These are phyloP conservation scores for Eurotiales sp. DNA, from an alignment of 2,329 filamentous ascomycete species.

Conservation along the genomic window DNA sequence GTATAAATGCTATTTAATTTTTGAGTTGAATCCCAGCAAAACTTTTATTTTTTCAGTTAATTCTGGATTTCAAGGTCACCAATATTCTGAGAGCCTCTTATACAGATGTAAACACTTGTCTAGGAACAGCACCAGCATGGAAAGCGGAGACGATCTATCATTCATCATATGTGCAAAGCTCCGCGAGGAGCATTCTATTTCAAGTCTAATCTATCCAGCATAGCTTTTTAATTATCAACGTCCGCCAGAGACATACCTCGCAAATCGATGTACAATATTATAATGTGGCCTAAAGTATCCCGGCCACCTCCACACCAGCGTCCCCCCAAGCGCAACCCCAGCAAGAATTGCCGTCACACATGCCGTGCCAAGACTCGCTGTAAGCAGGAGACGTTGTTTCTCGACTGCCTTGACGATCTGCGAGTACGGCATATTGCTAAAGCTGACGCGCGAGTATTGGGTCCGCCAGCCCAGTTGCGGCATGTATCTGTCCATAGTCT, in stretches of 20 bases:
- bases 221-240: background rate
- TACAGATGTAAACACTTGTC: no score
- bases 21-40: no score
- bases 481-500: slow-evolving; percentile 70
- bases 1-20: no score
- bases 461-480: slow-evolving; percentile 83
- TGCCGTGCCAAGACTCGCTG: slow-evolving; percentile 31
- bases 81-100: no score
- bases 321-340: slow-evolving; percentile 26
- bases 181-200: no score
- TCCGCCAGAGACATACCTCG: background rate
- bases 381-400: slow-evolving; percentile 62
- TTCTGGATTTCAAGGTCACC: no score
- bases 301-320: slow-evolving; percentile 31
- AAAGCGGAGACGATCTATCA: no score
- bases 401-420: slow-evolving; percentile 70
- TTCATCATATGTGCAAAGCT: no score
- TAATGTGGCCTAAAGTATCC: slow-evolving; percentile 20
- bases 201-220: background rate
- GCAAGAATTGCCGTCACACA: slow-evolving; percentile 28
- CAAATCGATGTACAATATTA: no score
- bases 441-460: slow-evolving; percentile 88
- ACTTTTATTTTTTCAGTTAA: no score
- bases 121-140: no score
- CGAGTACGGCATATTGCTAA: slow-evolving; percentile 87